These are phyloP conservation scores for Macrophomina tecta DNA, from an alignment of 2,329 filamentous ascomycete species.

Conservation along the genomic window DNA sequence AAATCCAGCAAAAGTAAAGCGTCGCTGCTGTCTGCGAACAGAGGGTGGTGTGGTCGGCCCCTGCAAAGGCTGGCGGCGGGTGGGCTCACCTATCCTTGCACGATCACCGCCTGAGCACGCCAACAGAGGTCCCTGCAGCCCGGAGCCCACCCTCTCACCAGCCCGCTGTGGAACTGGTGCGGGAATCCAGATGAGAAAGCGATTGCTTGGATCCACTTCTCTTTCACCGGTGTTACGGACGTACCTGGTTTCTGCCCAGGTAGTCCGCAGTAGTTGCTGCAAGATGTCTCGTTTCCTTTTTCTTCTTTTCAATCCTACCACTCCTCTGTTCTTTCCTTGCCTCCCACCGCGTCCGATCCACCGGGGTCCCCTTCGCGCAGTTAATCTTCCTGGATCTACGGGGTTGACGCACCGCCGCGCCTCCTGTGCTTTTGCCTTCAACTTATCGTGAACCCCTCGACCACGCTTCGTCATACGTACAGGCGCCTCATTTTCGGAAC, in stretches of 20 bases:
- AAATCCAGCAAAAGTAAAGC: conserved; percentile 10
- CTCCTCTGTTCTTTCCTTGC: background rate
- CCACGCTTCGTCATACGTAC: conserved; percentile 6
- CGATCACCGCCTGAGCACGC: conserved; percentile 33
- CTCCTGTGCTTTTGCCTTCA: conserved; percentile 9
- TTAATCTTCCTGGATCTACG: conserved; percentile 12
- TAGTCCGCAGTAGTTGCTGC: background rate
- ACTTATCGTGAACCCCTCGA: conserved; percentile 23
- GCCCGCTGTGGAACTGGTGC: conserved; percentile 14
- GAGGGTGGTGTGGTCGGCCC: conserved; percentile 24
- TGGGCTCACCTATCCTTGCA: conserved; percentile 38
- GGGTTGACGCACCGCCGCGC: background rate
- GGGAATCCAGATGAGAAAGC: conserved; percentile 6
- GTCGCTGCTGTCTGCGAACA: conserved; percentile 14
- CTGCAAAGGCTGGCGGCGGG: conserved; percentile 1
- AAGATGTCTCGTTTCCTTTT: background rate
- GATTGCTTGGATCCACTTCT: conserved; percentile 19
- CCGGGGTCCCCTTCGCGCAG: background rate
- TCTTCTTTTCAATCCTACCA: conserved; percentile 1
- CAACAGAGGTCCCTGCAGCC: conserved; percentile 20
- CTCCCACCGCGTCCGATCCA: background rate
- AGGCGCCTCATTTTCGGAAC: background rate
- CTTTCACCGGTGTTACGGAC: conserved; percentile 16
- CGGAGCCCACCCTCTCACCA: conserved; percentile 8
- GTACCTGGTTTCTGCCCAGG: conserved; percentile 16